A percentile compares a stretch with the other conserved stretches of the same genome.
These are phyloP conservation scores for Exsudoporus floridanus DNA, from an alignment of 1,284 basidiomycete genomes.

Conservation along the genomic window DNA sequence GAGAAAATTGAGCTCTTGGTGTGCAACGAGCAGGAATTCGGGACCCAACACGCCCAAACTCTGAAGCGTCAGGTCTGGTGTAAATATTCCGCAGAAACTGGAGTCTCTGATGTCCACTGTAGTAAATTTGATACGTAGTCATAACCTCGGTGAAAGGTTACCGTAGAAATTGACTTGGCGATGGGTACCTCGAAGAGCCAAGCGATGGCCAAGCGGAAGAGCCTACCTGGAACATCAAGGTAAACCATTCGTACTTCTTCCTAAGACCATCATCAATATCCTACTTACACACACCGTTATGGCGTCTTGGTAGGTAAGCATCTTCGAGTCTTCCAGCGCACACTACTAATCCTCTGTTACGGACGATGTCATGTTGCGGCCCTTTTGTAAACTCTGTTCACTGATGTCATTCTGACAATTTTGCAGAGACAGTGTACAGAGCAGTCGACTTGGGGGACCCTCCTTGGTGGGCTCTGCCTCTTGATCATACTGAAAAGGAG, in stretches of 20 bases:
- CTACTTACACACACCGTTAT: too few species aligned
- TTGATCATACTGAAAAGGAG: conserved; percentile 8
- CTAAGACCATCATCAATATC: too few species aligned
- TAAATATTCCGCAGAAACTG: neutral
- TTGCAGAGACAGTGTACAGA: conserved; percentile 15
- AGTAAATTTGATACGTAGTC: neutral
- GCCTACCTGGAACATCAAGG: neutral
- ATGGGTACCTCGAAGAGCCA: neutral
- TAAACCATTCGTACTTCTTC: too few species aligned
- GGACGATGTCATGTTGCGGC: neutral
- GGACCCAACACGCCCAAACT: conserved; percentile 7
- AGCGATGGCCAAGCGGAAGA: neutral
- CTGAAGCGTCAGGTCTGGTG: conserved; percentile 9
- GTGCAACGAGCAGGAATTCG: conserved; percentile 7
- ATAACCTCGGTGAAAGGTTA: neutral
- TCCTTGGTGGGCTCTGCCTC: neutral
- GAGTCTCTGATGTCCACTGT: too few species aligned
- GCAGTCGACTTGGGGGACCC: conserved; percentile 13
- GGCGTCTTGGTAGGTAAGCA: too few species aligned
- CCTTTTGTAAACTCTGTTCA: neutral
- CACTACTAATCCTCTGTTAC: neutral
- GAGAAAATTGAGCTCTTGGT: neutral
- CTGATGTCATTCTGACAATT: conserved; percentile 22
- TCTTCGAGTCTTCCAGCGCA: too few species aligned
- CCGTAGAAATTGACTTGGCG: neutral